These are phyloP conservation scores for Neoboletus magnificus DNA, from an alignment of 768 basidiomycete species.

Conservation along the genomic window DNA sequence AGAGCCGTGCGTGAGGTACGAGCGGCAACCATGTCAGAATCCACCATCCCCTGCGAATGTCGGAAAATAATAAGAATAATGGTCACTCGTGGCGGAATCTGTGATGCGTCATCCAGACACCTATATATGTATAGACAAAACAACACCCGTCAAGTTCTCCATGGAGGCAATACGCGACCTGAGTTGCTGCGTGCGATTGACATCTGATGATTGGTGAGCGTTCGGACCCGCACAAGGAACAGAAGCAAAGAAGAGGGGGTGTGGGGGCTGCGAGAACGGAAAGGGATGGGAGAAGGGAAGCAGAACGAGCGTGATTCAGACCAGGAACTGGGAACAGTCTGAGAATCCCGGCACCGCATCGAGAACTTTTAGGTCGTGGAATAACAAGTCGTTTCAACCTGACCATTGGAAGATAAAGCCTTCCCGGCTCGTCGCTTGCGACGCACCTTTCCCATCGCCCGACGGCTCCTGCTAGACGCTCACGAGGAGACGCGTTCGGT, in stretches of 20 bases:
- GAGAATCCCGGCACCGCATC: neutral
- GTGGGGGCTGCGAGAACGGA: conserved; percentile 1
- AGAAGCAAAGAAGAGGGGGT: neutral
- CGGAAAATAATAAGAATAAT: neutral
- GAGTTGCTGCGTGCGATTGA: neutral
- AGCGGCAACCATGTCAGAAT: neutral
- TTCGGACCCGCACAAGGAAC: conserved; percentile 5
- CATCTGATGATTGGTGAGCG: conserved; percentile 2
- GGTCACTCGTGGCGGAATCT: neutral
- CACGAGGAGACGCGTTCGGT: neutral
- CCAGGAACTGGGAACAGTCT: neutral
- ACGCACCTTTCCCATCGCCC: neutral
- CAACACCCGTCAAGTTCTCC: conserved; percentile 2
- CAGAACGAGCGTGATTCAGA: neutral
- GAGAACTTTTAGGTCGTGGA: neutral
- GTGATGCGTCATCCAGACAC: neutral
- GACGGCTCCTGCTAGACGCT: neutral
- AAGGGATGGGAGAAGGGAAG: neutral
- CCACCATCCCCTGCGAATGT: neutral
- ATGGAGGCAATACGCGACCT: conserved; percentile 3
- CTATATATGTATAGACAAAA: neutral
- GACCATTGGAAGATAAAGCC: neutral
- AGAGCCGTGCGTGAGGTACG: neutral
- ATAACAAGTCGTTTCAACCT: neutral
- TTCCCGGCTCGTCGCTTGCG: neutral